Evolutionary conservation across 208 protist genomes (phyloP).

Genomic region (Trypanosomatidae sp.): DNA sequence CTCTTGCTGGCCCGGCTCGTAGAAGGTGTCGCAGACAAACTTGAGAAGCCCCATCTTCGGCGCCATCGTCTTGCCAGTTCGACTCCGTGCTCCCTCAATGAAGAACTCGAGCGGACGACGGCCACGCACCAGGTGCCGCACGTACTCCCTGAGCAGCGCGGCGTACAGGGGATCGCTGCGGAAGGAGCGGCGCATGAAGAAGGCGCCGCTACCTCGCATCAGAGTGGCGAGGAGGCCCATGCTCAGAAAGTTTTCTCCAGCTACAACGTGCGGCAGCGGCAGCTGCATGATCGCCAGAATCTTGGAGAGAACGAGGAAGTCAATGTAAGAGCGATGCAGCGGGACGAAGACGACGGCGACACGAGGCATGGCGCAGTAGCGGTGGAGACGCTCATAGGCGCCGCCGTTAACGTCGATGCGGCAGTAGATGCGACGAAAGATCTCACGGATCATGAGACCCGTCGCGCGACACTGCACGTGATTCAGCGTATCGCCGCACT

Average conservation of each 20-base stretch:
- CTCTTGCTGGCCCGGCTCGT: constrained; percentile 41
- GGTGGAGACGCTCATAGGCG: constrained; percentile 58
- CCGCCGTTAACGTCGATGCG: constrained; percentile 61
- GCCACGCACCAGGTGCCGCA: constrained; percentile 66
- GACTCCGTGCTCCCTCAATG: constrained; percentile 86
- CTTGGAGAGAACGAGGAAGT: constrained; percentile 91
- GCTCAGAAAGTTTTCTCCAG: constrained; percentile 86
- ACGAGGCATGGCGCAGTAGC: constrained; percentile 44
- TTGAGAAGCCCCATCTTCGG: constrained; percentile 93
- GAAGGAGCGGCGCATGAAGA: constrained; percentile 91
- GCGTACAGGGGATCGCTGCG: constrained; percentile 78
- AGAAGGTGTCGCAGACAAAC: constrained; percentile 81
- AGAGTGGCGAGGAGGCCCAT: constrained; percentile 68
- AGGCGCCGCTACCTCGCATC: constrained; percentile 88
- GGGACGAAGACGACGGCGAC: constrained; percentile 74
- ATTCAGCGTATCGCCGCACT: constrained; percentile 78
- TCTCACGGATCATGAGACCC: constrained; percentile 52
- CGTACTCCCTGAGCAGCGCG: constrained; percentile 81
- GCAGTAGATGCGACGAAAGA: constrained; percentile 69
- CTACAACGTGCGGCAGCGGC: constrained; percentile 79
- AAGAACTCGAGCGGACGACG: constrained; percentile 85
- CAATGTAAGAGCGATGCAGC: constrained; percentile 83
- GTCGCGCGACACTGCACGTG: constrained; percentile 49
- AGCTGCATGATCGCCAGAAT: constrained; percentile 65
- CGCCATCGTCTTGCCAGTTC: constrained; percentile 83